phyloP scores from a whole-genome alignment of 2,329 filamentous ascomycete genomes.

The Penicillium sp. region DNA sequence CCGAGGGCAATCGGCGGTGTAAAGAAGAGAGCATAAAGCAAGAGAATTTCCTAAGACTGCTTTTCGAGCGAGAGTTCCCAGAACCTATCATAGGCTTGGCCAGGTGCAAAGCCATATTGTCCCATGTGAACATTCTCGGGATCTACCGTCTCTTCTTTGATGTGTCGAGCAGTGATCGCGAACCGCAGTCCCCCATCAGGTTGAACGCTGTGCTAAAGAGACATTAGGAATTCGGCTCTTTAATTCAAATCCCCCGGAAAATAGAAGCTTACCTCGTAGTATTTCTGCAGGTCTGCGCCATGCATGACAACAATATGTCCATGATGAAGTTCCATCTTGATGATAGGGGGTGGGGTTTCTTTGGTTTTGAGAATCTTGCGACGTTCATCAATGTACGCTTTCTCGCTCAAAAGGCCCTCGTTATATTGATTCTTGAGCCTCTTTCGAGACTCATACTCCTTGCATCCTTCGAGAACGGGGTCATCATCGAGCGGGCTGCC shows the following conservation, averaged over 20 bases:
- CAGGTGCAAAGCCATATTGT: constrained; percentile 25
- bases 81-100: constrained; percentile 38
- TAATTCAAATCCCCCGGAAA: background rate
- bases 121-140: constrained; percentile 32
- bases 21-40: too few relatives aligned
- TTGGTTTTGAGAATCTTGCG: constrained; percentile 24
- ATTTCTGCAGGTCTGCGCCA: constrained; percentile 58
- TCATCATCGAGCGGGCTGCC: constrained; percentile 29
- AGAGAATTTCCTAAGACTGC: too few relatives aligned
- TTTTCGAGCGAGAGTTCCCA: too few relatives aligned
- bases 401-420: constrained; percentile 20
- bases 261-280: constrained; percentile 51
- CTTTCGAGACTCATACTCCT: constrained; percentile 12
- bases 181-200: constrained; percentile 39
- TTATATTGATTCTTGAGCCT: constrained; percentile 31
- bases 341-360: constrained; percentile 33
- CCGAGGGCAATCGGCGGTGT: too few relatives aligned
- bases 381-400: constrained; percentile 33
- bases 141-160: constrained; percentile 31
- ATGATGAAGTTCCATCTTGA: constrained; percentile 56
- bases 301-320: constrained; percentile 65
- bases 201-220: constrained; percentile 35
- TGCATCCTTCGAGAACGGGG: constrained; percentile 38
- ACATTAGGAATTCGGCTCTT: background rate
- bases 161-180: constrained; percentile 41